Evolutionary conservation across 1,139 yeast species (phyloP), one percentile per base, ranked within the genome.

Genomic region (Geotrichum candidum): DNA sequence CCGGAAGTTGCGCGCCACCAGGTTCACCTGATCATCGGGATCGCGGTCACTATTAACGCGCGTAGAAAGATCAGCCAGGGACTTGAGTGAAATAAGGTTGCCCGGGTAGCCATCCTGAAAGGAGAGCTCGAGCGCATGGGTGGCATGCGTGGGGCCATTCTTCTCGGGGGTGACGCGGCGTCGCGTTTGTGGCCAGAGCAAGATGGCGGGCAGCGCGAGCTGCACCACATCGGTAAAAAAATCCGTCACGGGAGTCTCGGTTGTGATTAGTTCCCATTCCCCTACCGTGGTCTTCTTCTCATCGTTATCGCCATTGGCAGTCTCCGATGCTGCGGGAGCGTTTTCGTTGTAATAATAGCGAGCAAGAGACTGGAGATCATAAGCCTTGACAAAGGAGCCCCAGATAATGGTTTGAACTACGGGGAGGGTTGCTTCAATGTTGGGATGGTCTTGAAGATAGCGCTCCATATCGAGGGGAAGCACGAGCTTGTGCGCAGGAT

Each of bases 41-140:
- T 70, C 73, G 46, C 46, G 46, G 52, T 50, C 31, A 2, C n/a
- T 2, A n/a, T 29, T 51, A 4, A 60, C 52, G 15, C 45, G 33
- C 22, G 51, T 15, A 10, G 48, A n/a, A 1, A 60, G 54, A 15
- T 57, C 59, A 5, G 70, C 74, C 31, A 76, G 66, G 7, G 78
- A 74, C 29, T 72, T 73, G 22, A 73, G 68, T 0, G 79, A 70
- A 59, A 77, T 68, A 52, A 80, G 64, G 56, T 78, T 70, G 22
- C 78, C 72, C 1, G 84, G 83, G 64, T 66, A 80, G 60, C 77
- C 75, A 65, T 80, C 83, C 61, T 79, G 83, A 68, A 78, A 80
- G 9, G 71, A 62, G 0, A 79, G 68, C 3, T 51, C 59, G 2
- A 68, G 63, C 2, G 41, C 45, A 23, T 64, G 61, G 11, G 46